Percentiles rank a stretch among this genome's conserved stretches.
These are phyloP conservation scores for Botryotinia globosa DNA, from an alignment of 2,329 filamentous ascomycete genomes.

Conservation along the genomic window DNA sequence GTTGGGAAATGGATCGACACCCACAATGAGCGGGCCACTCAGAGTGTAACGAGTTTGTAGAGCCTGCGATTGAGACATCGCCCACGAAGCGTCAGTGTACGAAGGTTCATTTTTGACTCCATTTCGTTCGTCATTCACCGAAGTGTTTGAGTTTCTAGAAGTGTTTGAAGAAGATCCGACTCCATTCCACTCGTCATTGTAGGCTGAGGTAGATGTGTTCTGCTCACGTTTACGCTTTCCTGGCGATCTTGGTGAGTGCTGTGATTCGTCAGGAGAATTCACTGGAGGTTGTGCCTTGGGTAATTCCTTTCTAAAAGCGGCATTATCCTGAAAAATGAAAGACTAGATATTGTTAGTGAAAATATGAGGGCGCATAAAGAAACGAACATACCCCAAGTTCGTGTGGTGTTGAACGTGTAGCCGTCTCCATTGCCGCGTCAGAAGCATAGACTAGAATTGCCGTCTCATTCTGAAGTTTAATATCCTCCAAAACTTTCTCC, in stretches of 20 bases:
- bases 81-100: neutral
- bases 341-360: slow-evolving; percentile 38
- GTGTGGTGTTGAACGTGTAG: slow-evolving; percentile 39
- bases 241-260: slow-evolving; percentile 22
- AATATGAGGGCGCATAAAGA: neutral
- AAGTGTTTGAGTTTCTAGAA: slow-evolving; percentile 13
- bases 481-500: slow-evolving; percentile 46
- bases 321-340: slow-evolving; percentile 53
- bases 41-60: slow-evolving; percentile 1
- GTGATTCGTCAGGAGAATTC: slow-evolving; percentile 16
- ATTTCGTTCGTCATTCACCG: slow-evolving; percentile 14
- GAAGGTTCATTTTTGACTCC: neutral
- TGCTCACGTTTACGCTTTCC: slow-evolving; percentile 35
- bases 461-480: slow-evolving; percentile 49
- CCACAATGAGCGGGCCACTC: slow-evolving; percentile 24
- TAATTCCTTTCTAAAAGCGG: slow-evolving; percentile 51
- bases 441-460: slow-evolving; percentile 54
- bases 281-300: neutral
- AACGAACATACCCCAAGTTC: slow-evolving; percentile 39
- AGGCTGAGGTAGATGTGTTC: slow-evolving; percentile 20
- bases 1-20: slow-evolving; percentile 29
- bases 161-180: slow-evolving; percentile 10
- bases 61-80: neutral
- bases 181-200: slow-evolving; percentile 17
- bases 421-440: slow-evolving; percentile 45